Base-by-base conservation (phyloP, 78 protist genomes). In the Dictyostelium brefeldianum region DNA sequence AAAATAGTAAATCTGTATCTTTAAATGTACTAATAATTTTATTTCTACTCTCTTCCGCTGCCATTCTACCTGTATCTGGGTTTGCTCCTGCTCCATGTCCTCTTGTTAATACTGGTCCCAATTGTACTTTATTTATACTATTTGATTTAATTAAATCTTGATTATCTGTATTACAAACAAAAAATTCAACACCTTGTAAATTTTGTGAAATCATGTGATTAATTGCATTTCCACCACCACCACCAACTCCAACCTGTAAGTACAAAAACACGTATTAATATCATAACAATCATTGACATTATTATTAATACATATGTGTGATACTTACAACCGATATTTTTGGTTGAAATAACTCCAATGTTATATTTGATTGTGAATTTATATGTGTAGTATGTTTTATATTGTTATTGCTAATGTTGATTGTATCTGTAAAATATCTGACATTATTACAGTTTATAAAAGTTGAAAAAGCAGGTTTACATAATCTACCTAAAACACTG, bases 31-130 rank as follows among this genome's bases (percentile, higher is more conserved):
- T 27, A 10, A 29, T n/a, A 10, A 97, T 64, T 46, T 69, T 69
- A 20, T 43, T 64, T 20, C 5, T 46, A 9, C 84, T 47, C 50
- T 96, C 98, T n/a, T 91, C 91, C 18, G 97, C 98, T 20, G 98
- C 89, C 10, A 14, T 59, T 15, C 77, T 14, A 14, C 98, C 98
- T 29, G 69, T 75, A 14, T 95, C 93, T 5, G 97, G 97, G 14
- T 25, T n/a, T n/a, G 96, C 69, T n/a, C 98, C 98, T 4, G 98
- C 96, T 57, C 98, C 97, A n/a, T 92, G 78, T 17, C 97, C 97
- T 25, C 75, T 69, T 22, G 96, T 96, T 20, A 84, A 57, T 64
- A 17, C 15, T n/a, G 94, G 74, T 29, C 98, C 98, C 15, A 97
- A 62, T 51, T 87, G 96, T 5, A 97, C 51, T 12, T 77, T 43